Evolutionary conservation across 306 rosid species (phyloP).

Genomic region (Cicer bijugum): DNA sequence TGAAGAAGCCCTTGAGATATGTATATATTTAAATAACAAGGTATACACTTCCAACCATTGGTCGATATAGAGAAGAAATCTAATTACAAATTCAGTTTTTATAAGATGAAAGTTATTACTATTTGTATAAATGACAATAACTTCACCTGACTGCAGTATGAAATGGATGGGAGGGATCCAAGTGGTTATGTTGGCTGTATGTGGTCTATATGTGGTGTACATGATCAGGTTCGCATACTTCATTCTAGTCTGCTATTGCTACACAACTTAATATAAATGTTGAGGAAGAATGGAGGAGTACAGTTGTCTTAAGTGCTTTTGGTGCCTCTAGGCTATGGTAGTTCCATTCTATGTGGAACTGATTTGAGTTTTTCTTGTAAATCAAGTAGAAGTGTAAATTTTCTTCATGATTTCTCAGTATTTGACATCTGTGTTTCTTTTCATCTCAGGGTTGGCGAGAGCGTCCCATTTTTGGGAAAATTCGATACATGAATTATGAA

Average conservation of each 20-base stretch:
- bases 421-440: neutral
- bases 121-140: conserved; percentile 8
- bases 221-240: conserved; percentile 76
- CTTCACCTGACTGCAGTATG: conserved; percentile 65
- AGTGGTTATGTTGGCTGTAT: conserved; percentile 91
- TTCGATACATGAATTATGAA: conserved; percentile 87
- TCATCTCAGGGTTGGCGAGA: conserved; percentile 85
- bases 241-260: conserved; percentile 15
- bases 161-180: conserved; percentile 93
- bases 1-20: conserved; percentile 89
- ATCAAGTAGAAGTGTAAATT: neutral
- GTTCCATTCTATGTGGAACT: neutral
- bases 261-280: conserved; percentile 14
- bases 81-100: conserved; percentile 1
- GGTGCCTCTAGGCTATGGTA: neutral
- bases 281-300: neutral
- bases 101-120: conserved; percentile 19
- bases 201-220: conserved; percentile 96
- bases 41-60: conserved; percentile 43
- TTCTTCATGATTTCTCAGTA: neutral
- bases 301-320: conserved; percentile 3
- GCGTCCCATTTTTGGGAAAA: conserved; percentile 84
- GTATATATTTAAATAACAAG: conserved; percentile 79
- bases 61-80: conserved; percentile 1
- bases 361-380: conserved; percentile 4